Evolutionary conservation across 2,329 filamentous ascomycete species (phyloP), one percentile per base, ranked within the genome.

Genomic region (Rosellinia necatrix): DNA sequence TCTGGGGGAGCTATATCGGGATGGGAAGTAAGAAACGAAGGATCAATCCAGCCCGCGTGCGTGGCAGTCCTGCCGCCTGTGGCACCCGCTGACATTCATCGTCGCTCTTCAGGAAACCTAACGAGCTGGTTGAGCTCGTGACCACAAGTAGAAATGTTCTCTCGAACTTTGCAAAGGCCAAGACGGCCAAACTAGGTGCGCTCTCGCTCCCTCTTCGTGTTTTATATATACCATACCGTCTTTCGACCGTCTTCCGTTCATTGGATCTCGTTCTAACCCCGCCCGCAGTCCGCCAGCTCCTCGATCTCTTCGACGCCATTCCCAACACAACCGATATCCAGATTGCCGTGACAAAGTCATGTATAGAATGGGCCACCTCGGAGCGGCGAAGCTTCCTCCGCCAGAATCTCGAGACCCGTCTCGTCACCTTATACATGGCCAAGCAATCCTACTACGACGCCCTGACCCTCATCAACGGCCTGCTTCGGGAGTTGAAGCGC

Each of bases 371-470:
- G 94, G 94, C 94, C 44, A 91, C 93, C 51, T 90, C 91, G 49
- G 92, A 97, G 79, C 90, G 92, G 68, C 89, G 94, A 71, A 91
- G 91, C 58, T 99, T 99, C 82, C 85, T 99, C 67, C 92, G 94
- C 66, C 94, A 99, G 80, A 96, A 96, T 75, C 91, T 99, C 71
- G 92, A 99, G 81, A 96, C 93, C 55, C 90, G 94, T 62, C 88
- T 99, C 55, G 94, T 99, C 51, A 83, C 86, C 49, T 87, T 99
- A 59, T 91, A 96, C 80, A 97, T 99, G 89, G 87, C 90, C 70
- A 97, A 97, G 79, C 91, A 96, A 74, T 89, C 92, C 54, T 97
- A 96, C 80, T 97, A 97, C 74, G 96, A 99, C 65, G 91, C 94
- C 60, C 87, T 99, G 65, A 93, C 90, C 22, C 88, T 99, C 70